phyloP scores from a whole-genome alignment of 208 protist genomes.

The Trypanosoma conorhini region DNA sequence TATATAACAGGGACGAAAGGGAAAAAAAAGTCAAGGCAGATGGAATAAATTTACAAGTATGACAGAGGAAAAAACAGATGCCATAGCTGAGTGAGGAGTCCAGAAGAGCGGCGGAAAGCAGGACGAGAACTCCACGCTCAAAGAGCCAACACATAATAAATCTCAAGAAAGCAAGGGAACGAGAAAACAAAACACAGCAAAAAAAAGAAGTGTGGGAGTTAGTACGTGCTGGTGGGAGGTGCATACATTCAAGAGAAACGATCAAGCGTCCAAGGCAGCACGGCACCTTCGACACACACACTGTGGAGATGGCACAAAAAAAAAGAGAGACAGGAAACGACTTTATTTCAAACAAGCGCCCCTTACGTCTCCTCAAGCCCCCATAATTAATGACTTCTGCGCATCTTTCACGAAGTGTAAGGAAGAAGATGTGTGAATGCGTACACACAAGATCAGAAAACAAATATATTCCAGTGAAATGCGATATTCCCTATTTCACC shows the following conservation, averaged over 20 bases:
- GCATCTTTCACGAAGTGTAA: neutral
- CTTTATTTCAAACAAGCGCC: neutral
- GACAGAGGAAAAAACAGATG: neutral
- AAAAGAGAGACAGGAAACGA: neutral
- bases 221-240: neutral
- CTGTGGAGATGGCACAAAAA: conserved; percentile 5
- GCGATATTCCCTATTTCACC: conserved; percentile 64
- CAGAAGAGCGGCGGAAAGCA: too few species aligned
- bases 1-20: neutral
- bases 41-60: neutral
- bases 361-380: neutral
- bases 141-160: neutral
- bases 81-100: neutral
- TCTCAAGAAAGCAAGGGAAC: neutral
- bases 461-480: conserved; percentile 90
- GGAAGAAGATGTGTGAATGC: neutral
- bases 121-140: neutral
- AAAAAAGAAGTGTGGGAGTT: neutral
- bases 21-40: neutral
- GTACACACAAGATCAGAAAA: conserved; percentile 32
- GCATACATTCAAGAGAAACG: neutral
- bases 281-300: neutral
- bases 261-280: neutral
- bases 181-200: neutral
- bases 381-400: neutral